A percentile compares a stretch with the other conserved stretches of the same genome.
Evolutionary conservation across 768 basidiomycete genomes (phyloP).

Genomic region (Nidularia sp.): DNA sequence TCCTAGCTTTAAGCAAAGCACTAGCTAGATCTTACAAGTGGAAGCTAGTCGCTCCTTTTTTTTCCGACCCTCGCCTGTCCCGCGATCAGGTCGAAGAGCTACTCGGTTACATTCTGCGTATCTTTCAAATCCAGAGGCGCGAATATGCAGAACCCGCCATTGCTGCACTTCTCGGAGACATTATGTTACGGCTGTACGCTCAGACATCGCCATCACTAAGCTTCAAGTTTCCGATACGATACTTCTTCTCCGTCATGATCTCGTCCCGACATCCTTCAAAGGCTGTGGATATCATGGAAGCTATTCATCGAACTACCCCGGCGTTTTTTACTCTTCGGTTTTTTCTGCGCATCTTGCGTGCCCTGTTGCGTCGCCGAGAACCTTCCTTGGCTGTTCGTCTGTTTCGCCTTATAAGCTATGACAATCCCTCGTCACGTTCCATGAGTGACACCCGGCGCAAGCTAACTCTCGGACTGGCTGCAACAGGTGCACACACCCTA

Average conservation of each 20-base stretch:
- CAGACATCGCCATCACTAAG: conserved; percentile 20
- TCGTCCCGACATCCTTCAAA: conserved; percentile 27
- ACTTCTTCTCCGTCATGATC: conserved; percentile 36
- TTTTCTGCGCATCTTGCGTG: conserved; percentile 31
- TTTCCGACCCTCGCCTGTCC: conserved; percentile 25
- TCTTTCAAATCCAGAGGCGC: conserved; percentile 27
- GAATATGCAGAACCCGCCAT: conserved; percentile 20
- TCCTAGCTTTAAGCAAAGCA: conserved; percentile 24
- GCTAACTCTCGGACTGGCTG: conserved; percentile 21
- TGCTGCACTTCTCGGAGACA: conserved; percentile 27
- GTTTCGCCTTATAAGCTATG: conserved; percentile 14
- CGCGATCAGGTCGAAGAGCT: conserved; percentile 27
- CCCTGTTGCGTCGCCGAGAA: conserved; percentile 37
- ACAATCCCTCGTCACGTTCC: conserved; percentile 11
- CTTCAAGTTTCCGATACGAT: conserved; percentile 43
- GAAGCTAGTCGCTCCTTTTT: conserved; percentile 25
- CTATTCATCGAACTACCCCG: conserved; percentile 26
- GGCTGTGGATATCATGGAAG: conserved; percentile 34
- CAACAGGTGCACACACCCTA: conserved; percentile 22
- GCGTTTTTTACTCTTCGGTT: conserved; percentile 35
- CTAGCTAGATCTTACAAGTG: conserved; percentile 22
- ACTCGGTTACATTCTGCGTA: conserved; percentile 30
- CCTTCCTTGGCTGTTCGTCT: conserved; percentile 27
- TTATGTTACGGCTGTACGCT: conserved; percentile 30
- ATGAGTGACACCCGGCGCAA: conserved; percentile 24